Evolutionary conservation across 1,139 yeast species (phyloP), one percentile per base, ranked within the genome.

Genomic region (Magnusiomyces paraingens): DNA sequence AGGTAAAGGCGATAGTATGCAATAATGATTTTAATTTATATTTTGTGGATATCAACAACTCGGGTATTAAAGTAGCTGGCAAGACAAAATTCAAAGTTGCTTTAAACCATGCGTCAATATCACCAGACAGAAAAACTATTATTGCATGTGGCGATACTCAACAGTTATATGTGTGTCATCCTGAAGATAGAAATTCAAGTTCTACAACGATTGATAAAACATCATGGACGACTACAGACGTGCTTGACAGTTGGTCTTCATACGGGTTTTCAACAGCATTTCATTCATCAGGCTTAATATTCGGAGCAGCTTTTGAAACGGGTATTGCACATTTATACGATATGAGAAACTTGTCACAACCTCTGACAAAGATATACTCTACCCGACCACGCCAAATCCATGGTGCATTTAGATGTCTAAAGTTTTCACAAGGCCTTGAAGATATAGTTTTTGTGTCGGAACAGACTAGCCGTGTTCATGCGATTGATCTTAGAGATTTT

Each of bases 191-290:
- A 18, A 17, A 17, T n/a, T 29, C 20, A 21, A 38, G 45, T 35
- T 36, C 38, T 46, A 18, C 47, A 20, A 26, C 52, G 11, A 21
- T 42, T 21, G 29, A 15, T 10, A n/a, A 46, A 10, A 11, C 21
- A 2, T 29, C 40, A 15, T 64, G 69, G 68, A 52, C 54, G 22
- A 52, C 61, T 22, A 50, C 60, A 43, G 67, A 70, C 42, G 61
- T 75, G 2, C 69, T 86, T 42, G 74, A 76, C 48, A 83, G 91
- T 0, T 70, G 73, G 11, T 84, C 86, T 54, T 95, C 86, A 60
- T 80, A 85, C 53, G 97, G 96, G 3, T 88, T 90, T 65, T 89
- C 95, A 2, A 81, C 88, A 0, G 80, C 86, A n/a, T 89, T 83
- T 70, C 83, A 85, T 59, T 78, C 84, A 18, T 81, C 85, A 51